Conservation (phyloP, 345 rosid species). For the Hevea brasiliensis region DNA sequence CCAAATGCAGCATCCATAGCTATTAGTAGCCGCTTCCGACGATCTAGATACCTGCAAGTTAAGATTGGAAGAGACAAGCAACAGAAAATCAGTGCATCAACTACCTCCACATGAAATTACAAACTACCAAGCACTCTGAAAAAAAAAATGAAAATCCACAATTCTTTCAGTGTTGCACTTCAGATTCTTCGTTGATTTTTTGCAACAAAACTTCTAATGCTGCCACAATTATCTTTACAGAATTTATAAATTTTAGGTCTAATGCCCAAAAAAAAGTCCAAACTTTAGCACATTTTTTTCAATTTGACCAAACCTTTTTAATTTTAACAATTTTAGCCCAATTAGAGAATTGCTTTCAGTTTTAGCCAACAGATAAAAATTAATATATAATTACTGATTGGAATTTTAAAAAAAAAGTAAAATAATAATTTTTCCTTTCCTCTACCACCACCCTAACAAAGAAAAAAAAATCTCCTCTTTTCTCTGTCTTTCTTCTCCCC, state of each 20-base stretch:
- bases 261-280: too few relatives aligned
- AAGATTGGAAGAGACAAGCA: constrained; percentile 10
- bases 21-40: constrained; percentile 84
- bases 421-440: too few relatives aligned
- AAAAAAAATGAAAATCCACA: neutral
- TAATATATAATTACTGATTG: too few relatives aligned
- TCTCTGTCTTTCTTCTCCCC: too few relatives aligned
- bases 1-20: constrained; percentile 99
- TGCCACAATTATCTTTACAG: neutral
- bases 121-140: constrained; percentile 4
- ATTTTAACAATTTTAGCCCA: too few relatives aligned
- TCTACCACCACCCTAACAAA: too few relatives aligned
- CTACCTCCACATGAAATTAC: neutral
- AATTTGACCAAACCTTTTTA: too few relatives aligned
- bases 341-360: too few relatives aligned
- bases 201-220: neutral
- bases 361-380: too few relatives aligned
- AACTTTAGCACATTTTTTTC: too few relatives aligned
- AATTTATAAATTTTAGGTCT: neutral
- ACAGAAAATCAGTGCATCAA: constrained; percentile 1
- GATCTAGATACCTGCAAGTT: constrained; percentile 75
- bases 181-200: neutral
- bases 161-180: neutral
- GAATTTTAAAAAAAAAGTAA: too few relatives aligned
- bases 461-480: too few relatives aligned